Conservation (phyloP, 1,139 yeast species). For the Suhomyces panamericanus region DNA sequence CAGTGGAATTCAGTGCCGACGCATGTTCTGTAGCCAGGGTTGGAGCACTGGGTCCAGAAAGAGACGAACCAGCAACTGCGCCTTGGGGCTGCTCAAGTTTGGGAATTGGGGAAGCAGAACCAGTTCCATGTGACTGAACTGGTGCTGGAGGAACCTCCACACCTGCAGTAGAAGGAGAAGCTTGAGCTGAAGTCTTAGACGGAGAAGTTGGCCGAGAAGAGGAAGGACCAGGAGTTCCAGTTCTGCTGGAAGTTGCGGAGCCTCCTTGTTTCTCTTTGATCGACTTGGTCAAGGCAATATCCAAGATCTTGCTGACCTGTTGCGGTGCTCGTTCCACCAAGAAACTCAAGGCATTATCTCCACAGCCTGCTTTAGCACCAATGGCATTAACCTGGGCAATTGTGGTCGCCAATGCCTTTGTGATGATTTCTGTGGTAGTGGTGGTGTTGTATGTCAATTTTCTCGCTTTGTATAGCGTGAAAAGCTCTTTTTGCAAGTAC, state of each 20-base stretch:
- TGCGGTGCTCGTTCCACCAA: constrained; percentile 86
- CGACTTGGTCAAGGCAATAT: constrained; percentile 79
- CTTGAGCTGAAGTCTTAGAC: background rate
- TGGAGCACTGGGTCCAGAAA: no score
- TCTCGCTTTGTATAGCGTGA: constrained; percentile 67
- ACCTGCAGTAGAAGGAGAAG: background rate
- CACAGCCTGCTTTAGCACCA: constrained; percentile 81
- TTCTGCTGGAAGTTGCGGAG: constrained; percentile 27
- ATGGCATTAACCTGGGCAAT: constrained; percentile 87
- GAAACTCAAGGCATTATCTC: constrained; percentile 76
- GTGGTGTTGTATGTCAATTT: constrained; percentile 66
- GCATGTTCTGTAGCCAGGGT: background rate
- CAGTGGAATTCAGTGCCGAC: background rate
- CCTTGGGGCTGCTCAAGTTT: no score
- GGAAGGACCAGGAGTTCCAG: constrained; percentile 29
- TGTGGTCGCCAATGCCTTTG: constrained; percentile 92
- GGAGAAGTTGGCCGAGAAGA: constrained; percentile 10
- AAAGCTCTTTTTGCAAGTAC: constrained; percentile 70
- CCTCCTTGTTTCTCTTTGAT: constrained; percentile 55
- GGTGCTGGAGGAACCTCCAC: background rate
- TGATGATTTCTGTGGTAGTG: constrained; percentile 74
- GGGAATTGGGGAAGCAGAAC: no score
- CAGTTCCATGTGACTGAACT: no score
- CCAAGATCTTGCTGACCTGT: constrained; percentile 78
- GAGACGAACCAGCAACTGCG: no score